These are phyloP conservation scores for Boletus tomentosulus DNA, from an alignment of 768 basidiomycete genomes.

Conservation along the genomic window DNA sequence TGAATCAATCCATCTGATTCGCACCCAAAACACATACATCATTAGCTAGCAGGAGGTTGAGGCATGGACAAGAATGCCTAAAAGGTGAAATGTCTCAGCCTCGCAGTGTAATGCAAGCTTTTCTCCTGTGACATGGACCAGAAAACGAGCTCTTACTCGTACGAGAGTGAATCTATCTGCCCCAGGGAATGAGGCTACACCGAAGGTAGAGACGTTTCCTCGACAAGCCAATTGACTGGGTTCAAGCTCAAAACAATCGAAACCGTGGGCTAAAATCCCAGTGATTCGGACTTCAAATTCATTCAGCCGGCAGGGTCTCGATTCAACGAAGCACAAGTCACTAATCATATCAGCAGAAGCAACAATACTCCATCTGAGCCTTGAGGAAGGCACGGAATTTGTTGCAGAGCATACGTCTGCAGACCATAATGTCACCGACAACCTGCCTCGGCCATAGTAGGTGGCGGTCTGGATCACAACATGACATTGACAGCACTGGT, in stretches of 20 bases:
- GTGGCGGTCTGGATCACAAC: no score
- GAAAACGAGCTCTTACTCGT: not conserved
- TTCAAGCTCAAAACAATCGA: not conserved
- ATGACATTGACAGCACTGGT: no score
- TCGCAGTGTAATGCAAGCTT: not conserved
- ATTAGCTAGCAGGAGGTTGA: not conserved
- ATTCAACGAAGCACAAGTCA: not conserved
- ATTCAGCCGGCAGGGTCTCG: not conserved
- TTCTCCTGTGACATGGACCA: not conserved
- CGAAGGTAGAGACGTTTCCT: conserved; percentile 11
- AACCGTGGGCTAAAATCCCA: not conserved
- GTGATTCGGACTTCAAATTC: not conserved
- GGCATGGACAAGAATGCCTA: not conserved
- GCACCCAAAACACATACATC: conserved; percentile 7
- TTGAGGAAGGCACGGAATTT: no score
- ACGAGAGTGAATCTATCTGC: conserved; percentile 20
- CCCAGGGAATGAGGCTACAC: conserved; percentile 34
- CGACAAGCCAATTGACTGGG: conserved; percentile 31
- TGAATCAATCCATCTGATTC: not conserved
- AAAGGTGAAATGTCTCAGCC: conserved; percentile 9
- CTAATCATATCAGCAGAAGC: no score
- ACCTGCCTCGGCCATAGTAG: no score
- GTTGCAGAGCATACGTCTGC: no score
- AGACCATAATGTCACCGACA: no score
- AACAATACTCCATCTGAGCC: no score